These are phyloP conservation scores for Litsea cubeba DNA, from an alignment of 164 flowering plant species.

Conservation along the genomic window DNA sequence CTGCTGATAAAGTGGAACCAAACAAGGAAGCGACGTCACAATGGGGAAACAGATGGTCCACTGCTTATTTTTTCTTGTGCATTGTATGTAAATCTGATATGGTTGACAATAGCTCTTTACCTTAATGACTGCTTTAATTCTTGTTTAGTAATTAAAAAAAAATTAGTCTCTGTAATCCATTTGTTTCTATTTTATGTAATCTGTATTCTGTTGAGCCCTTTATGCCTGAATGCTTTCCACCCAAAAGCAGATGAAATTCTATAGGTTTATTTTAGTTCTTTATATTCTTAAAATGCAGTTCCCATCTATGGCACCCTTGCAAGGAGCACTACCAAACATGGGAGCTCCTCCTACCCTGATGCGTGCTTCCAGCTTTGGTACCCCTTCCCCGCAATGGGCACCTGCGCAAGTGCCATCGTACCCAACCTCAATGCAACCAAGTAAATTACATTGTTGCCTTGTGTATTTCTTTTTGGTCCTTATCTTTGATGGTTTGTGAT, in stretches of 20 bases:
- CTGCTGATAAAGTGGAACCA: too few species aligned
- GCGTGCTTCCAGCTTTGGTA: slow-evolving; percentile 28
- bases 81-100: too few species aligned
- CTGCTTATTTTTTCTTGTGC: too few species aligned
- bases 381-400: slow-evolving; percentile 35
- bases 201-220: neutral
- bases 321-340: slow-evolving; percentile 46
- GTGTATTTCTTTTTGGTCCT: neutral
- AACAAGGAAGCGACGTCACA: too few species aligned
- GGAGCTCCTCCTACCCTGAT: slow-evolving; percentile 21
- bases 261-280: neutral
- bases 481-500: neutral
- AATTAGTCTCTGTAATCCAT: neutral
- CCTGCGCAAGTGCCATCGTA: slow-evolving; percentile 32
- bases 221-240: neutral
- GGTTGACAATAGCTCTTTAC: too few species aligned
- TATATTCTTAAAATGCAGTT: slow-evolving; percentile 36
- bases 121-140: neutral
- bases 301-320: slow-evolving; percentile 57
- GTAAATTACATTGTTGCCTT: slow-evolving; percentile 17
- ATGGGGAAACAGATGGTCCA: too few species aligned
- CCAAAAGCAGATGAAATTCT: neutral
- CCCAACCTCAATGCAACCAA: slow-evolving; percentile 33
- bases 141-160: too few species aligned
- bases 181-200: neutral